phyloP scores from a whole-genome alignment of 352 stramenopile genomes.

The Phytopythium mirpurense region DNA sequence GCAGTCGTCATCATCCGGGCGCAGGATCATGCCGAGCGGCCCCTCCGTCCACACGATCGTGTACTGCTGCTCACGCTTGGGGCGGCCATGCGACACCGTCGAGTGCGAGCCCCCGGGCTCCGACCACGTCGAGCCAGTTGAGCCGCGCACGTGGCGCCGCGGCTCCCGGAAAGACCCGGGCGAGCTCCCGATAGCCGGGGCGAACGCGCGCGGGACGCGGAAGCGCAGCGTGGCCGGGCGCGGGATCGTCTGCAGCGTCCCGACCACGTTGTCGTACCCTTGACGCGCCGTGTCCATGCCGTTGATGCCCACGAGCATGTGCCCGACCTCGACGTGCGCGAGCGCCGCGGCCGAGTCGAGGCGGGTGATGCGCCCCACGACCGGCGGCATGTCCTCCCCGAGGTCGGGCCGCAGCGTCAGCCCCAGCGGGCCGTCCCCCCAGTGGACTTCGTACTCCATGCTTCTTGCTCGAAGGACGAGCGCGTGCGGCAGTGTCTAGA shows the following conservation, averaged over 20 bases:
- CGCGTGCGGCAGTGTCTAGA: no score
- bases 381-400: slow-evolving; percentile 83
- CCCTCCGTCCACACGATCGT: slow-evolving; percentile 85
- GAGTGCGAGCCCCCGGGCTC: slow-evolving; percentile 13
- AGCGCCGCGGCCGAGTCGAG: slow-evolving; percentile 74
- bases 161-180: slow-evolving; percentile 21
- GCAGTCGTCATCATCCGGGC: slow-evolving; percentile 81
- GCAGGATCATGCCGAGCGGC: slow-evolving; percentile 81
- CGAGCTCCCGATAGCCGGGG: background rate
- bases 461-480: background rate
- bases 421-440: slow-evolving; percentile 75
- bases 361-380: slow-evolving; percentile 85
- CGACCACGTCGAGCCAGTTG: slow-evolving; percentile 41
- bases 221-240: slow-evolving; percentile 79
- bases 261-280: slow-evolving; percentile 79
- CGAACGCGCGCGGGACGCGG: slow-evolving; percentile 59
- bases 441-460: slow-evolving; percentile 88
- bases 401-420: slow-evolving; percentile 80
- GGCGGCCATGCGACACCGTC: slow-evolving; percentile 20
- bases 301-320: slow-evolving; percentile 90
- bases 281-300: slow-evolving; percentile 81
- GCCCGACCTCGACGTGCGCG: slow-evolving; percentile 73
- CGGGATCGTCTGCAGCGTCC: slow-evolving; percentile 79
- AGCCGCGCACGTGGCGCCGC: slow-evolving; percentile 26
- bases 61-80: slow-evolving; percentile 75